Evolutionary conservation across 805 yeast species (phyloP).

Genomic region (Helenozyma rhizophorensis): DNA sequence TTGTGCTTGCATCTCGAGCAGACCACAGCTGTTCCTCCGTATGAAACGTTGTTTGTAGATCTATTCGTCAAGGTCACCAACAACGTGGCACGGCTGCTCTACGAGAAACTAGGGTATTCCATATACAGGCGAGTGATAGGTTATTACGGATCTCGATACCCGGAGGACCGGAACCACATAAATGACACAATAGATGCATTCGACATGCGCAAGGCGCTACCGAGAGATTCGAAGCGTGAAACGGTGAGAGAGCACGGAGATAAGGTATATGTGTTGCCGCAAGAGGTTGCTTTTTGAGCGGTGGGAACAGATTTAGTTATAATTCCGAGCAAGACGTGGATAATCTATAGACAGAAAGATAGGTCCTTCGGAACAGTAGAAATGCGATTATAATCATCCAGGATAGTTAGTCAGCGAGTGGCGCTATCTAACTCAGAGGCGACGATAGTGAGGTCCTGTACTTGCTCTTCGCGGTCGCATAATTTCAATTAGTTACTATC

Average conservation of each 20-base stretch:
- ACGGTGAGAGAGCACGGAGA: conserved; percentile 61
- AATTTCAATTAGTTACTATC: too few relatives aligned
- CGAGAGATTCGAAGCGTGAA: conserved; percentile 49
- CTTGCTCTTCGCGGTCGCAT: too few relatives aligned
- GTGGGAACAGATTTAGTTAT: not conserved
- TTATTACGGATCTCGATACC: conserved; percentile 63
- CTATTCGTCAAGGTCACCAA: conserved; percentile 89
- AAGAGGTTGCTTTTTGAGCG: conserved; percentile 54
- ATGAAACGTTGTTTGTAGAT: conserved; percentile 81
- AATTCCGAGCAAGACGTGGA: too few relatives aligned
- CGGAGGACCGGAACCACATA: conserved; percentile 42
- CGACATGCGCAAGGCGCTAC: conserved; percentile 72
- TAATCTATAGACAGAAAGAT: too few relatives aligned
- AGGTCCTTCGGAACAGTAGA: too few relatives aligned
- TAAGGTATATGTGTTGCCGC: conserved; percentile 56
- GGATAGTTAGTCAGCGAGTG: too few relatives aligned
- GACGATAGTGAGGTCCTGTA: too few relatives aligned
- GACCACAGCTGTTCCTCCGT: conserved; percentile 67
- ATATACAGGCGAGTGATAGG: conserved; percentile 85
- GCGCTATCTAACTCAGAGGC: too few relatives aligned
- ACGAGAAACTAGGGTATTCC: conserved; percentile 81
- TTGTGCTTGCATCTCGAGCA: conserved; percentile 71
- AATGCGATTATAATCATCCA: too few relatives aligned
- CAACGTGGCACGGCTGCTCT: conserved; percentile 69
- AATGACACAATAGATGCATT: conserved; percentile 81